Base-by-base conservation (phyloP, 2,329 filamentous ascomycete genomes). In the Diaporthe velutina region DNA sequence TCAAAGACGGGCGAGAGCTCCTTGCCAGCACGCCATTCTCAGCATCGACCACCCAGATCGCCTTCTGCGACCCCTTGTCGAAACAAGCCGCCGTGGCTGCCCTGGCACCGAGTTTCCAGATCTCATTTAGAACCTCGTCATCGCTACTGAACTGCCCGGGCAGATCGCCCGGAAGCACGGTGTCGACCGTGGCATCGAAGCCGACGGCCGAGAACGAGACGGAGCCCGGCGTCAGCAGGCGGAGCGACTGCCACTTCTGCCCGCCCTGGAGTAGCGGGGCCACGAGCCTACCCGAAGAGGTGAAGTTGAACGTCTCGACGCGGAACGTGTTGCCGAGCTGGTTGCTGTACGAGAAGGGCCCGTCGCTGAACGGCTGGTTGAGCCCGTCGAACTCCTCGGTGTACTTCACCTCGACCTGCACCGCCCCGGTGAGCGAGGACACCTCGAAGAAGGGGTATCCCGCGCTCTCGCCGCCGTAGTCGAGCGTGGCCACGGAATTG, bases 271-370 rank as follows among this genome's bases (percentile, higher is more conserved):
- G 67, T 12, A 71, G 38, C 25, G 42, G 61, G 13, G 61, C 42
- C 17, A 67, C 61, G 42, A 38, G 30, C 4, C 75, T 68, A 2
- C 84, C 83, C 1, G 73, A 12, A 0, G 74, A 52, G 0, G 81
- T 83, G 35, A 85, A 48, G 22, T 84, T 80, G 75, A 85, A 83
- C 0, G 83, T 85, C 71, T 86, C 83, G 2, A 82, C 78, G 3
- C 84, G 81, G 72, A 83, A 85, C 1, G 79, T 81, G 71, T 83
- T 84, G 33, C 79, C 78, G 4, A 85, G 78, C 4, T 77, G 77
- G 45, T 72, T 77, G 64, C 76, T 73, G 35, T 73, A 79, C 4
- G 33, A 38, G 25, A 73, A 83, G 0, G 83, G 83, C 2, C 83
- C 83, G 73, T 84, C 83, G 40, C 78, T 77, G 71, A 80, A 79